Base-by-base conservation (phyloP, 2,329 filamentous ascomycete species). In the Fusarium floridanum region DNA sequence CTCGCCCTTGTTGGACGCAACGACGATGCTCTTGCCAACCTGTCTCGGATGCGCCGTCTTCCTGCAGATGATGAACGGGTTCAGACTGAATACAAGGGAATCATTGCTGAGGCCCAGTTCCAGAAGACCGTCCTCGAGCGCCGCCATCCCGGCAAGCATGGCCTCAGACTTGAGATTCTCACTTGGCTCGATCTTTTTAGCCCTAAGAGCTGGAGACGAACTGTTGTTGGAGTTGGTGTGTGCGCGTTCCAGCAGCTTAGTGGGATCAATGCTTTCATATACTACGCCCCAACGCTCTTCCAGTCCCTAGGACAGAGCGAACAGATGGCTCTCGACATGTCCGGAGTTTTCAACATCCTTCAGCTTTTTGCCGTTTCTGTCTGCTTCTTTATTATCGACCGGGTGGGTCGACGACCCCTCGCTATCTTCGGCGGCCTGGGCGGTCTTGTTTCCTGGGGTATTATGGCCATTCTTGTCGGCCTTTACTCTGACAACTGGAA, bases 1-100 rank as follows among this genome's bases (percentile, higher is more conserved):
- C 86, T 94, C 17, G 92, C 92, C 24, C 87, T 87, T 27, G 88
- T 91, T 73, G 91, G 91, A 68, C 86, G 90, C 7, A 91, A 91
- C 84, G 91, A 93, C 36, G 88, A 93, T 78, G 89, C 89, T 1
- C 84, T 90, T 50, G 78, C 85, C 27, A 88, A 89, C 48, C 86
- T 92, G 24, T 89, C 89, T 2, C 77, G 83, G 22, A 84, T 92
- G 2, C 90, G 92, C 72, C 89, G 87, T 7, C 81, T 83, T 1
- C 90, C 90, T 3, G 84, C 85, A 6, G 86, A 88, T 65, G 85
- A 91, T 70, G 86, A 89, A 10, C 88, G 89, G 74, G 90, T 92
- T 7, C 83, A 91, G 0, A 89, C 90, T 0, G 88, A 92, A 80
- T 91, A 89, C 74, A 85, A 88, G 72, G 91, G 92, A 62, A 89